A percentile compares a stretch with the other conserved stretches of the same genome.
phyloP scores from a whole-genome alignment of 2,329 filamentous ascomycete species.

The Arachnomyces sp. region DNA sequence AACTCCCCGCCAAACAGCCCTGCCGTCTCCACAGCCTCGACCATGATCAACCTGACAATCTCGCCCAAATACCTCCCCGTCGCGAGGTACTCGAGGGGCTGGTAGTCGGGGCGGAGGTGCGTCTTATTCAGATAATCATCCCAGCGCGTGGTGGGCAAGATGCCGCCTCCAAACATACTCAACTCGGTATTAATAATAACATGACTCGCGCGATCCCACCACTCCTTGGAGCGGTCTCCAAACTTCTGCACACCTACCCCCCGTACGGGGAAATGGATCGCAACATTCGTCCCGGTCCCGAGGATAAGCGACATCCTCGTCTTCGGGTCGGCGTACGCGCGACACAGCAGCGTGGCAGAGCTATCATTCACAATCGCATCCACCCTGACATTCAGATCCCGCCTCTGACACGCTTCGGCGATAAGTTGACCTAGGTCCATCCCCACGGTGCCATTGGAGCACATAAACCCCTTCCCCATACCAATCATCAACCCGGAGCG shows the following conservation, averaged over 20 bases:
- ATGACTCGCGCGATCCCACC: constrained; percentile 49
- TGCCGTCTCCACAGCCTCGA: constrained; percentile 50
- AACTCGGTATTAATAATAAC: constrained; percentile 59
- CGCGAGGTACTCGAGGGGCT: constrained; percentile 57
- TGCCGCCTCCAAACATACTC: constrained; percentile 56
- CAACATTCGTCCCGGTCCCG: constrained; percentile 57
- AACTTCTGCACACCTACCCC: constrained; percentile 50
- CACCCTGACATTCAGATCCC: constrained; percentile 49
- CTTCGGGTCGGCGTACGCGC: constrained; percentile 52
- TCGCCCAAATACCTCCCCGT: constrained; percentile 57
- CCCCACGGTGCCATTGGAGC: constrained; percentile 50
- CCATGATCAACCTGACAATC: constrained; percentile 51
- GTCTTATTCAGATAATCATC: constrained; percentile 51
- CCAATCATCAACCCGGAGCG: constrained; percentile 48
- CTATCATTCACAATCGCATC: constrained; percentile 58
- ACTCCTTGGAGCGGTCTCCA: constrained; percentile 44
- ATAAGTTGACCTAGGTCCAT: constrained; percentile 53
- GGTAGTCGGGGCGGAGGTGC: constrained; percentile 53
- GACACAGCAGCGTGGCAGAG: constrained; percentile 52
- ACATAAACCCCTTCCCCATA: constrained; percentile 59
- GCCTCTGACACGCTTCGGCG: constrained; percentile 48
- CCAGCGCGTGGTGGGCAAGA: constrained; percentile 53
- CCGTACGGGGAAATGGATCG: constrained; percentile 51
- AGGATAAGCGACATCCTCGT: constrained; percentile 57
- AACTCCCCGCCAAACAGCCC: constrained; percentile 50